A percentile compares a stretch with the other conserved stretches of the same genome.
Evolutionary conservation across 768 basidiomycete genomes (phyloP).

Genomic region (Tubosaeta sp.): DNA sequence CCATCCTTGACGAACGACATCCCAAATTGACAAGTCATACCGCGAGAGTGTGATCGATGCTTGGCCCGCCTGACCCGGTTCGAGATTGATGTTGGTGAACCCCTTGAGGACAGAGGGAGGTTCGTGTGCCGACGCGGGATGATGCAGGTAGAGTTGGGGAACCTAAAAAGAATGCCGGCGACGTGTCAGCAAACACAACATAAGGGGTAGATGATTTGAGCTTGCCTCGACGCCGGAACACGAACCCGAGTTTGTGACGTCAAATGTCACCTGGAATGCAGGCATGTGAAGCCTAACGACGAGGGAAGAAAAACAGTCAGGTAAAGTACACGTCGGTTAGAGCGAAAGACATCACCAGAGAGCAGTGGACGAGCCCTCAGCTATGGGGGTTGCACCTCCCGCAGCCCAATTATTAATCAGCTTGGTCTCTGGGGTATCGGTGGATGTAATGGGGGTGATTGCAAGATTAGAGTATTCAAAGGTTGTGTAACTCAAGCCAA

Average conservation of each 20-base stretch:
- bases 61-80: slow-evolving; percentile 41
- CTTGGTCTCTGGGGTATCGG: slow-evolving; percentile 29
- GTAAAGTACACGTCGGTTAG: background rate
- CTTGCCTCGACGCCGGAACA: slow-evolving; percentile 63
- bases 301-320: background rate
- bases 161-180: slow-evolving; percentile 38
- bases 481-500: slow-evolving; percentile 80
- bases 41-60: slow-evolving; percentile 60
- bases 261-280: slow-evolving; percentile 57
- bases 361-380: slow-evolving; percentile 56
- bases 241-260: slow-evolving; percentile 60
- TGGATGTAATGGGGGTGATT: slow-evolving; percentile 38
- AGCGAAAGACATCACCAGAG: slow-evolving; percentile 43
- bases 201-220: background rate
- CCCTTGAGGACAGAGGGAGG: slow-evolving; percentile 71
- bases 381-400: slow-evolving; percentile 51
- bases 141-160: slow-evolving; percentile 72
- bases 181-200: too few relatives aligned
- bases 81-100: slow-evolving; percentile 55
- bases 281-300: slow-evolving; percentile 58
- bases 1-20: slow-evolving; percentile 72
- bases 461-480: slow-evolving; percentile 67
- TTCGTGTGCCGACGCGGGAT: slow-evolving; percentile 58
- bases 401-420: slow-evolving; percentile 52
- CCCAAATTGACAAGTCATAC: slow-evolving; percentile 76